Conservation (phyloP, 1,284 basidiomycete genomes). For the Heimioporus punctisporus region DNA sequence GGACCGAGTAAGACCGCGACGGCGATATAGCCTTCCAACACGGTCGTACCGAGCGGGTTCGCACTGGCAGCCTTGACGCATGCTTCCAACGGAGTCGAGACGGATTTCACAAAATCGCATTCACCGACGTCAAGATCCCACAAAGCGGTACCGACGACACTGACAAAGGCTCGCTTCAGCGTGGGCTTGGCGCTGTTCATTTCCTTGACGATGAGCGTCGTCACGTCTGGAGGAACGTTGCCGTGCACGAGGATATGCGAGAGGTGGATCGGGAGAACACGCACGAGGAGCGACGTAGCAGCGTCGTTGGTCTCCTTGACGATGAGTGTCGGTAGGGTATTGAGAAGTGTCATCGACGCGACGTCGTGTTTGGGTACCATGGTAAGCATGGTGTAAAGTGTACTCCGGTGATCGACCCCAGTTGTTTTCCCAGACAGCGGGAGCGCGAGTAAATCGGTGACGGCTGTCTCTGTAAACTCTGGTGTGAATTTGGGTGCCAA, state of each 20-base stretch:
- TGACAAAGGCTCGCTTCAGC: constrained; percentile 53
- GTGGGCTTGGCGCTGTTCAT: constrained; percentile 59
- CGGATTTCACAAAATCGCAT: constrained; percentile 48
- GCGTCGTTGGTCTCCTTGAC: constrained; percentile 81
- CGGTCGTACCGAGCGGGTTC: constrained; percentile 58
- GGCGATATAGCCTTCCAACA: constrained; percentile 85
- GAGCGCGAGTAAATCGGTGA: constrained; percentile 68
- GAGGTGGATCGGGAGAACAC: constrained; percentile 63
- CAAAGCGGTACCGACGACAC: constrained; percentile 52
- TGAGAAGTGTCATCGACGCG: constrained; percentile 57
- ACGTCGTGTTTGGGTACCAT: constrained; percentile 50
- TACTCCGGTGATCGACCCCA: constrained; percentile 84
- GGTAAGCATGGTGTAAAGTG: constrained; percentile 79
- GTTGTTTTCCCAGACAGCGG: constrained; percentile 85
- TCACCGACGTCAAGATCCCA: constrained; percentile 36
- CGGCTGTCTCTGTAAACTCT: constrained; percentile 43
- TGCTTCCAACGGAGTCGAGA: constrained; percentile 67
- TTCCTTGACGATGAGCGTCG: constrained; percentile 64
- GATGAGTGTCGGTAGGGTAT: constrained; percentile 60
- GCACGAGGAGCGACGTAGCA: constrained; percentile 56
- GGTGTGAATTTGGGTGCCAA: constrained; percentile 40
- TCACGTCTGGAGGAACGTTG: constrained; percentile 45
- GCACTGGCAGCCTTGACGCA: constrained; percentile 67
- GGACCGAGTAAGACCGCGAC: constrained; percentile 71
- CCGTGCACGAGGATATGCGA: constrained; percentile 46